Percentiles rank a stretch among this genome's conserved stretches.
phyloP scores from a whole-genome alignment of 306 rosid species.

The Senna siamea region DNA sequence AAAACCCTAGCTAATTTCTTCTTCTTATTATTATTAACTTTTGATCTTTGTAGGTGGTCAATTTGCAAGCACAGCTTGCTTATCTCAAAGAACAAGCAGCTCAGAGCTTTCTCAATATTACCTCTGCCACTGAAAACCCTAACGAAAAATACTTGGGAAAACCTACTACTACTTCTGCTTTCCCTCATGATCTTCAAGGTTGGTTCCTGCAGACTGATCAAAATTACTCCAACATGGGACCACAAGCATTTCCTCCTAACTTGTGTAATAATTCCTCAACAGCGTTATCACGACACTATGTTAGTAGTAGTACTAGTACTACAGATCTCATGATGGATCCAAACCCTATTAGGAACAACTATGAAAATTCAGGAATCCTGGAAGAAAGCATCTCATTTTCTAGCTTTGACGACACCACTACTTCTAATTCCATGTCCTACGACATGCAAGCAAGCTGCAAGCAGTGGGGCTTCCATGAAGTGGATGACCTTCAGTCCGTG shows the following conservation, averaged over 20 bases:
- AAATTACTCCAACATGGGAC: conserved; percentile 43
- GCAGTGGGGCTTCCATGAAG: conserved; percentile 63
- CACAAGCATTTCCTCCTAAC: conserved; percentile 46
- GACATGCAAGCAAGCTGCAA: conserved; percentile 56
- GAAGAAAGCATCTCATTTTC: conserved; percentile 71
- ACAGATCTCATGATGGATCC: conserved; percentile 34
- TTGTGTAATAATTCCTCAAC: conserved; percentile 39
- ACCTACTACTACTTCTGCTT: conserved; percentile 16
- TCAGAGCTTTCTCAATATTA: conserved; percentile 50
- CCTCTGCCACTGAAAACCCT: conserved; percentile 53
- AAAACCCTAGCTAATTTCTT: too few relatives aligned
- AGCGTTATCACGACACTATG: conserved; percentile 39
- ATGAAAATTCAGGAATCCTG: conserved; percentile 49
- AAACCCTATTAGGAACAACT: conserved; percentile 56
- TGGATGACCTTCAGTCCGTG: conserved; percentile 68
- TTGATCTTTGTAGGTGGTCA: conserved; percentile 66
- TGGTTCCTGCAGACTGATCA: conserved; percentile 61
- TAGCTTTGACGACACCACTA: conserved; percentile 68
- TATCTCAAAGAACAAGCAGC: conserved; percentile 78
- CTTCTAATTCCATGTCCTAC: conserved; percentile 61
- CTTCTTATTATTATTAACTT: too few relatives aligned
- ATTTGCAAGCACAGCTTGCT: conserved; percentile 86
- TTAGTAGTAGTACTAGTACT: conserved; percentile 36
- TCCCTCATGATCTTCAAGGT: conserved; percentile 55
- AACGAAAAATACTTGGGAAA: conserved; percentile 55